These are phyloP conservation scores for Tetrahymena malaccensis DNA, from an alignment of 73 alveolate genomes.

Conservation along the genomic window DNA sequence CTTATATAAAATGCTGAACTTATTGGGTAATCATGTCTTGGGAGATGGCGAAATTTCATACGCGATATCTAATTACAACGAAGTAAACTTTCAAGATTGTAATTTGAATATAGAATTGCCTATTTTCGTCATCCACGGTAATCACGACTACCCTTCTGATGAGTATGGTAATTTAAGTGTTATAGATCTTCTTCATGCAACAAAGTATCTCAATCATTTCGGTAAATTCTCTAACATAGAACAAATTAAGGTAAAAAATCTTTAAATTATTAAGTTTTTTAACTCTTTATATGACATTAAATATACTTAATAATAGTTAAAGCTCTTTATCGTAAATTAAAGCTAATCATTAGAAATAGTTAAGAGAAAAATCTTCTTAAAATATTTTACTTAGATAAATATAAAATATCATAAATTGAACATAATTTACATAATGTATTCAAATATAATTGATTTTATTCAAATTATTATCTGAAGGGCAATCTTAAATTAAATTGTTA, in stretches of 20 bases:
- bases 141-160: constrained; percentile 96
- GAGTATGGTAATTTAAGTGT: constrained; percentile 68
- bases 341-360: no score
- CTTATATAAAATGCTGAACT: constrained; percentile 56
- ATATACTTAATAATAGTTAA: no score
- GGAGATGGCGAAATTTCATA: constrained; percentile 72
- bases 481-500: no score
- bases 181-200: constrained; percentile 66
- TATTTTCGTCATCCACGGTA: constrained; percentile 90
- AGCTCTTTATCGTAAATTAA: no score
- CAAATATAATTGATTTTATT: no score
- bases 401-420: no score
- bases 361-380: no score
- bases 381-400: no score
- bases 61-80: constrained; percentile 54
- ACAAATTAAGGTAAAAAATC: neutral
- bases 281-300: no score
- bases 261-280: no score
- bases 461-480: no score
- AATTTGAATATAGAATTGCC: constrained; percentile 82
- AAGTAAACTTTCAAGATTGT: constrained; percentile 71
- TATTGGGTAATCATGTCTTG: constrained; percentile 74
- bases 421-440: no score
- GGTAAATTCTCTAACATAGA: constrained; percentile 67
- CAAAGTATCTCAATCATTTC: constrained; percentile 81